Conservation (phyloP, 225 moss, liverwort and hornwort species). For the Pleurozium schreberi region DNA sequence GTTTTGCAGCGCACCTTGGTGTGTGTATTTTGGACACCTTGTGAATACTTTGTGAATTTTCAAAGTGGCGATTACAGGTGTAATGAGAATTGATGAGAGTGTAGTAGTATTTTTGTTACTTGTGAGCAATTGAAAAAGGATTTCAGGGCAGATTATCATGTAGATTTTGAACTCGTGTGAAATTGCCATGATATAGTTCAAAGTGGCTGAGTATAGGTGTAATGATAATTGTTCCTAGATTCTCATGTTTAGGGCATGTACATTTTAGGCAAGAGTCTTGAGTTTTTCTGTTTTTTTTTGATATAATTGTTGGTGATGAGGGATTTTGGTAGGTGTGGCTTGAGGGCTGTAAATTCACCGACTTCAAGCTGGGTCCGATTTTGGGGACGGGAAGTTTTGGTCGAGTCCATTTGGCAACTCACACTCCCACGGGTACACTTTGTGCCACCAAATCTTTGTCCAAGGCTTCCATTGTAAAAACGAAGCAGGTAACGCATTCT, state of each 20-base stretch:
- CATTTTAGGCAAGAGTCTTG: not conserved
- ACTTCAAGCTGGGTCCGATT: constrained; percentile 77
- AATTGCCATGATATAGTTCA: no score
- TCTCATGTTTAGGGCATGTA: not conserved
- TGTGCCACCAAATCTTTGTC: constrained; percentile 88
- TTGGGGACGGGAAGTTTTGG: constrained; percentile 95
- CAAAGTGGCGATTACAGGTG: not conserved
- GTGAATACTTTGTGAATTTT: not conserved
- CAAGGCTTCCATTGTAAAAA: constrained; percentile 76
- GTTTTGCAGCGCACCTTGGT: not conserved
- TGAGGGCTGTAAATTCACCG: constrained; percentile 58
- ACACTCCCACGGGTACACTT: constrained; percentile 42
- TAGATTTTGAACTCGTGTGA: not conserved
- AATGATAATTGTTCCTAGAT: not conserved
- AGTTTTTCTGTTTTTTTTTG: not conserved
- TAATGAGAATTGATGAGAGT: not conserved
- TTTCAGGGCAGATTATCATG: not conserved
- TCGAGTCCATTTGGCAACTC: constrained; percentile 70
- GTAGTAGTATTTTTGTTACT: not conserved
- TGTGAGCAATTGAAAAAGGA: not conserved
- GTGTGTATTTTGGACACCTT: not conserved
- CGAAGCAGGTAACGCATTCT: constrained; percentile 52
- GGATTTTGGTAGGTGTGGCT: constrained; percentile 53
- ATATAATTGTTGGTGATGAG: not conserved
- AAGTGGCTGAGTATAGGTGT: not conserved